These are phyloP conservation scores for Clausena lansium DNA, from an alignment of 345 rosid genomes.

Conservation along the genomic window DNA sequence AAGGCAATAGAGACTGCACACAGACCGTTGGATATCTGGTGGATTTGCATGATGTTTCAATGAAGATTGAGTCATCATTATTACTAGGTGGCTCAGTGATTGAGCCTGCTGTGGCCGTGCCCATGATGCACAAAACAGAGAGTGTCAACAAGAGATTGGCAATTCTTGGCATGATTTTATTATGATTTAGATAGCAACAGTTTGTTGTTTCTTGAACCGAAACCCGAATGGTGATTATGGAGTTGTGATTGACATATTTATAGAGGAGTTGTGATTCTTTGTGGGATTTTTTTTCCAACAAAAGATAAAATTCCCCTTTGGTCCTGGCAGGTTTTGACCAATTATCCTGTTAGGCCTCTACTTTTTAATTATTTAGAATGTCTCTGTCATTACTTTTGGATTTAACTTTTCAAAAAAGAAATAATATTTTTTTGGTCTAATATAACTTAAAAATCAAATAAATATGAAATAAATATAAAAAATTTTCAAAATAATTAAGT, in stretches of 20 bases:
- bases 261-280: not conserved
- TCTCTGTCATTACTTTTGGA: too few species aligned
- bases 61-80: conserved; percentile 36
- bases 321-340: not conserved
- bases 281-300: not conserved
- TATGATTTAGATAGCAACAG: not conserved
- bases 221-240: not conserved
- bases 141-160: conserved; percentile 19
- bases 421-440: too few species aligned
- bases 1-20: conserved; percentile 53
- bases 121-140: conserved; percentile 13
- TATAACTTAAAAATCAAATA: too few species aligned
- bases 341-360: too few species aligned
- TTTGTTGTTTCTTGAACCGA: not conserved
- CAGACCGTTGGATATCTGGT: conserved; percentile 68
- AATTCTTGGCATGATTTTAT: conserved; percentile 20
- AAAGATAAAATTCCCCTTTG: too few species aligned
- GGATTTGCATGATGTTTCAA: conserved; percentile 57
- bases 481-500: too few species aligned
- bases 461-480: too few species aligned
- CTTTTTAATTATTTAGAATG: too few species aligned
- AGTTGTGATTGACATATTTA: not conserved
- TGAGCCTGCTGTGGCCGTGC: conserved; percentile 18
- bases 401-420: too few species aligned
- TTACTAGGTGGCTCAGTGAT: not conserved